Evolutionary conservation across 129 eudicot genomes (phyloP), one percentile per base, ranked within the genome.

Genomic region (Silybum marianum): DNA sequence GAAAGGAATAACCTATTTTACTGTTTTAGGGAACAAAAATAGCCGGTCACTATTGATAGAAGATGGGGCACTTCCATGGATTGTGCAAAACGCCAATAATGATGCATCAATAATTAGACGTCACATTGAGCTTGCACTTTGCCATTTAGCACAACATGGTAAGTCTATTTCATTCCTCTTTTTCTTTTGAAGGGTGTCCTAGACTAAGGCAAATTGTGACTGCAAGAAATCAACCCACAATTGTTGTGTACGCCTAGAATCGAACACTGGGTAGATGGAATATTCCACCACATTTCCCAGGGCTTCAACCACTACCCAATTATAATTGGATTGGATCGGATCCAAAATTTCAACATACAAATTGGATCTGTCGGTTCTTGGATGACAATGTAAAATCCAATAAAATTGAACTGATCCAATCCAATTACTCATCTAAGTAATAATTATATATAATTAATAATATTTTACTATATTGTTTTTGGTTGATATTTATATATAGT

Each of bases 61-160:
- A 85, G 97, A 95, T 71, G 98, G 99, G 34, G 98, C 97, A 22
- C 92, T 95, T 84, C 89, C 98, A 46, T 95, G 99, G 99, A 95
- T 95, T 67, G 99, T 95, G 71, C 98, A 95, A 84, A 95, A 95
- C 78, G 93, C 99, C 80, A 95, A 95, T 81, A 95, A 89, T 25
- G 99, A 95, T 73, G 93, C 98, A 16, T 87, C 99, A 40, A 79
- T 88, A 66, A 95, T 95, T 14, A 85, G 99, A 63, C 97, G 99
- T 46, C 99, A 95, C 81, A 91, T 88, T 69, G 99, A 95, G 90
- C 93, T 95, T 34, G 99, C 99, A 7, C 98, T 95, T 68, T 95
- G 99, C 88, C 98, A 95, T 87, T 81, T 95, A 83, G 99, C 98
- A 76, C 98, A 94, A 78, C 98, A 91, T 30, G 98, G 98, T 94